Evolutionary conservation across 148 eudicot genomes (phyloP), one percentile per base, ranked within the genome.

Genomic region (Rhododendron griersonianum): DNA sequence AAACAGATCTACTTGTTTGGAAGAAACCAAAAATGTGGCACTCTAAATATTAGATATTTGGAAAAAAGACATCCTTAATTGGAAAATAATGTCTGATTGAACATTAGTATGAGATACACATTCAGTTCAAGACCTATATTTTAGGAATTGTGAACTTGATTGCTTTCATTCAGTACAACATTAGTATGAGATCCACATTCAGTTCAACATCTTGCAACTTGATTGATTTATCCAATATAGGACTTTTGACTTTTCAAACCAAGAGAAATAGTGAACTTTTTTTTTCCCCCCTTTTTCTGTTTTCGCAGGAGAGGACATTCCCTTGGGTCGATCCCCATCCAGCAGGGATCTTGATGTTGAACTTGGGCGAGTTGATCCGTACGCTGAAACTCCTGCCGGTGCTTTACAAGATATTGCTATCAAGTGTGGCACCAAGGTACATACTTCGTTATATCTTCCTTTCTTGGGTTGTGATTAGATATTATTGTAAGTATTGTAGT

Each of bases 371-470:
- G 88, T 85, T 53, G 90, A 82, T 88, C 82, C 89, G 39, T 86
- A 73, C 57, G 82, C 92, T 23, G 98, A 95, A 83, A 89, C 92
- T 55, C 96, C 95, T 85, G 82, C 86, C 83, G 94, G 89, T 87
- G 98, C 95, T 88, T 90, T 97, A 83, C 95, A 91, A 67, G 98
- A 95, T 69, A 95, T 97, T 93, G 99, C 99, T 47, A 87, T 85
- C 75, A 93, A 90, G 86, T 95, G 95, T 87, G 98, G 98, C 89
- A 90, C 98, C 53, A 93, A 95, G 99, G 99, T 95, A 92, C 53
- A 37, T 47, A 81, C 28, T 44, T 30, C n/a, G 6, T 86, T 81
- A 80, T 25, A 65, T 53, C 33, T 50, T 48, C 81, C 50, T 65
- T 75, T 35, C 55, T 33, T 4, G 2, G 30, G 75, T 41, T 82